Evolutionary conservation across 495 filamentous ascomycete genomes (phyloP).

Genomic region (Letharia lupina): DNA sequence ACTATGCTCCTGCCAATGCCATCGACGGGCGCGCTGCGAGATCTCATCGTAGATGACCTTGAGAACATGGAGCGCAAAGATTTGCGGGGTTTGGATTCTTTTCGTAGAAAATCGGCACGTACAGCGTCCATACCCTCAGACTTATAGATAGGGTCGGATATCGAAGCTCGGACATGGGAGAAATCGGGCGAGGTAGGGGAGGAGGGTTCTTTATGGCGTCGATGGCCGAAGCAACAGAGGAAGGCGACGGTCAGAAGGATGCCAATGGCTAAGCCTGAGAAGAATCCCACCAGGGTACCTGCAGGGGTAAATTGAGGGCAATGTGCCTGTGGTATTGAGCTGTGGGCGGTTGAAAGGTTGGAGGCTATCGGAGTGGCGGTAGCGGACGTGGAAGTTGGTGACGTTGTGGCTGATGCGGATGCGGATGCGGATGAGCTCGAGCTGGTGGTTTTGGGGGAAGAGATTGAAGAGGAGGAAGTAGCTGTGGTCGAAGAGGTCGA

Average conservation of each 20-base stretch:
- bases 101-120: slow-evolving; percentile 48
- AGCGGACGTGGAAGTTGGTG: slow-evolving; percentile 23
- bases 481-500: slow-evolving; percentile 27
- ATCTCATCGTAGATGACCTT: slow-evolving; percentile 17
- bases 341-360: slow-evolving; percentile 18
- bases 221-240: slow-evolving; percentile 37
- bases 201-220: slow-evolving; percentile 22
- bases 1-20: slow-evolving; percentile 22
- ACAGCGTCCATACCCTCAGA: slow-evolving; percentile 37
- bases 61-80: slow-evolving; percentile 26
- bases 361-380: slow-evolving; percentile 13
- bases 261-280: slow-evolving; percentile 52
- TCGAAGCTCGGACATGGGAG: slow-evolving; percentile 38
- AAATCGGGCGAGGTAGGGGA: slow-evolving; percentile 24
- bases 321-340: slow-evolving; percentile 19
- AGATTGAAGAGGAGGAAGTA: slow-evolving; percentile 16
- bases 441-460: slow-evolving; percentile 28
- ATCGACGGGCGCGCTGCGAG: slow-evolving; percentile 12
- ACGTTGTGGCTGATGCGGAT: slow-evolving; percentile 22
- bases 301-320: slow-evolving; percentile 40
- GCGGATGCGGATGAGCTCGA: slow-evolving; percentile 25
- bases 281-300: slow-evolving; percentile 54
- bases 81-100: slow-evolving; percentile 23
- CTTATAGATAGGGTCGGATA: slow-evolving; percentile 49
- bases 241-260: slow-evolving; percentile 39